phyloP scores from a whole-genome alignment of 2,329 filamentous ascomycete species.

The Monilinia fructigena region DNA sequence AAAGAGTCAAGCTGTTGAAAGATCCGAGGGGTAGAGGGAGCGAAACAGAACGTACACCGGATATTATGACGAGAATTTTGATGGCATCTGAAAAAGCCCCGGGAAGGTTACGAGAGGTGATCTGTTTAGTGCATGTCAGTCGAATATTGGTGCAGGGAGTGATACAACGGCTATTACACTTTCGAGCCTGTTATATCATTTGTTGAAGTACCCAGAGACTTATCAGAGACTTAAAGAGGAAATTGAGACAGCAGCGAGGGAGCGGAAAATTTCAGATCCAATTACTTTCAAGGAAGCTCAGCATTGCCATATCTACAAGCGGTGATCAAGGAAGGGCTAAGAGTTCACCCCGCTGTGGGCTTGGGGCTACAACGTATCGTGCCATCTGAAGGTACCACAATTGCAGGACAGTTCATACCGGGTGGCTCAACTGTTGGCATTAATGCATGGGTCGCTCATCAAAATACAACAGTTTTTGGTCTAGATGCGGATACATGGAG shows the following conservation, averaged over 20 bases:
- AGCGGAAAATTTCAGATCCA: slow-evolving; percentile 33
- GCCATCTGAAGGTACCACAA: slow-evolving; percentile 45
- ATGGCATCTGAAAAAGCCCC: slow-evolving; percentile 40
- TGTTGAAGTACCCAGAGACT: slow-evolving; percentile 42
- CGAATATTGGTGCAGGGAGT: slow-evolving; percentile 40
- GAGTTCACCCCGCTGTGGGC: slow-evolving; percentile 50
- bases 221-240: slow-evolving; percentile 38
- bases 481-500: slow-evolving; percentile 49
- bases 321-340: slow-evolving; percentile 52
- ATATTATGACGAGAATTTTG: slow-evolving; percentile 47
- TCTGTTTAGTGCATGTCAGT: slow-evolving; percentile 32
- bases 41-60: slow-evolving; percentile 32
- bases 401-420: slow-evolving; percentile 46
- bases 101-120: slow-evolving; percentile 42
- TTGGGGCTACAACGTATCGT: slow-evolving; percentile 52
- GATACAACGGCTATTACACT: slow-evolving; percentile 52
- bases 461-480: slow-evolving; percentile 49
- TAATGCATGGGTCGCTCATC: slow-evolving; percentile 40
- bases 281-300: slow-evolving; percentile 44
- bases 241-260: slow-evolving; percentile 35
- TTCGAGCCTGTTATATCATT: slow-evolving; percentile 46
- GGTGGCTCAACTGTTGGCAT: slow-evolving; percentile 41
- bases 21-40: slow-evolving; percentile 22
- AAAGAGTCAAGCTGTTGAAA: slow-evolving; percentile 26
- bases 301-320: slow-evolving; percentile 49